Percentiles rank a stretch among this genome's conserved stretches.
Conservation (phyloP, 2,329 filamentous ascomycete species). For the Colletotrichum sp. region DNA sequence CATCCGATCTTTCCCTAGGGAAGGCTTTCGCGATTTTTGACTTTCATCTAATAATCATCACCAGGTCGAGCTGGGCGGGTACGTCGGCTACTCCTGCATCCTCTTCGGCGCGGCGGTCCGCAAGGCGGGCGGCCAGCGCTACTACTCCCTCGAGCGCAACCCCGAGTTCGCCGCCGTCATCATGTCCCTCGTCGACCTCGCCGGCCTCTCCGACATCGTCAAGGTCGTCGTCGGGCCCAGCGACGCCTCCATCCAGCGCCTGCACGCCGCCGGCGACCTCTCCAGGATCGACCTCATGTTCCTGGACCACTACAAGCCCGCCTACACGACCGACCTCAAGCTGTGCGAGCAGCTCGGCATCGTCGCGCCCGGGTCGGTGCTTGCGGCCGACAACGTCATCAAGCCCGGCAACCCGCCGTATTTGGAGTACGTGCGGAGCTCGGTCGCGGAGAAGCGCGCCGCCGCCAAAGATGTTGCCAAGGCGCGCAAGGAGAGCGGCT, state of each 20-base stretch:
- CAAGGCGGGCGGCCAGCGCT: slow-evolving; percentile 63
- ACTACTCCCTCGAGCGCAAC: slow-evolving; percentile 76
- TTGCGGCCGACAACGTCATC: slow-evolving; percentile 75
- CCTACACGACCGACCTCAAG: slow-evolving; percentile 77
- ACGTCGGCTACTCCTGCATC: slow-evolving; percentile 82
- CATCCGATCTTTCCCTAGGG: not conserved
- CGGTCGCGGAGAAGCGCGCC: slow-evolving; percentile 64
- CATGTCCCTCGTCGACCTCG: slow-evolving; percentile 71
- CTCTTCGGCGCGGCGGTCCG: slow-evolving; percentile 73
- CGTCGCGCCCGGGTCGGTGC: slow-evolving; percentile 64
- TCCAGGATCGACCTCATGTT: slow-evolving; percentile 74
- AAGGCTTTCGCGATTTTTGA: not conserved
- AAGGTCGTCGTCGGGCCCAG: slow-evolving; percentile 74
- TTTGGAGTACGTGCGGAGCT: slow-evolving; percentile 72
- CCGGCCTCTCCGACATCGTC: slow-evolving; percentile 74
- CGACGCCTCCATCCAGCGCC: slow-evolving; percentile 65
- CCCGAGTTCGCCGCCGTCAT: slow-evolving; percentile 77
- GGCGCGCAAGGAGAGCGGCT: slow-evolving; percentile 29
- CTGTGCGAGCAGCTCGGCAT: slow-evolving; percentile 75
- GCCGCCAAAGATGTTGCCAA: slow-evolving; percentile 32
- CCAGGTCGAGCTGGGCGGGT: slow-evolving; percentile 76
- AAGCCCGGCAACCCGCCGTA: slow-evolving; percentile 75
- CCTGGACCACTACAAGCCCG: slow-evolving; percentile 81
- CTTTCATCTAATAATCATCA: not conserved
- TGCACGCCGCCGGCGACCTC: slow-evolving; percentile 60